These are phyloP conservation scores for Candida coleopterorum DNA, from an alignment of 805 yeast genomes.

Conservation along the genomic window DNA sequence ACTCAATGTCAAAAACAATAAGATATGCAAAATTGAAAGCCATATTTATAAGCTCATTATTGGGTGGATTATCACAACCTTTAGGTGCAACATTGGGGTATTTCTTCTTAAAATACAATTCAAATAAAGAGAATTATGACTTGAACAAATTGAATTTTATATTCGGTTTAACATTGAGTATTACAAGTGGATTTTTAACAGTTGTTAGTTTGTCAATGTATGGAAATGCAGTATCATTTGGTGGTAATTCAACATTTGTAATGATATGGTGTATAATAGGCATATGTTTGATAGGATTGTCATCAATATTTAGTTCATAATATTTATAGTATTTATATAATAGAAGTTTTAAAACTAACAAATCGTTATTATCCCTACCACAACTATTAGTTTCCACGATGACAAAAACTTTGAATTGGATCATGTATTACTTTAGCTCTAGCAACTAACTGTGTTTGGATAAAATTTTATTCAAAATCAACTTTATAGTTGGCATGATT, in stretches of 20 bases:
- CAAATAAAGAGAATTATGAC: constrained; percentile 19
- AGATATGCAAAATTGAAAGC: constrained; percentile 49
- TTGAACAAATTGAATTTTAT: constrained; percentile 32
- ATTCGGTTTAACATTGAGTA: constrained; percentile 61
- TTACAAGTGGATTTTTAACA: constrained; percentile 79
- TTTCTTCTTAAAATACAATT: constrained; percentile 36
- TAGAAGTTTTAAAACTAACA: too few species aligned
- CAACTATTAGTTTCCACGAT: too few species aligned
- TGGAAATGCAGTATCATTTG: constrained; percentile 74
- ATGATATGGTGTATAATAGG: constrained; percentile 60
- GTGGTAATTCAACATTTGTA: constrained; percentile 62
- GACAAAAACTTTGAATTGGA: too few species aligned
- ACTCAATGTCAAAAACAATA: constrained; percentile 52
- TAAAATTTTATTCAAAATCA: too few species aligned
- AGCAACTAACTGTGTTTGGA: too few species aligned
- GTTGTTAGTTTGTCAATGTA: constrained; percentile 85
- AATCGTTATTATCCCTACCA: too few species aligned
- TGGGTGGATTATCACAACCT: constrained; percentile 88
- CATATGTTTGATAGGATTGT: constrained; percentile 46
- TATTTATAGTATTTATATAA: too few species aligned
- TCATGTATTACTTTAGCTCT: too few species aligned
- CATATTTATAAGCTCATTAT: constrained; percentile 52
- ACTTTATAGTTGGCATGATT: too few species aligned
- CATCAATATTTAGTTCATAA: constrained; percentile 9
- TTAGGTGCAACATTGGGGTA: constrained; percentile 78